Conservation (phyloP, 2,329 filamentous ascomycete species). For the Uncinocarpus reesii region DNA sequence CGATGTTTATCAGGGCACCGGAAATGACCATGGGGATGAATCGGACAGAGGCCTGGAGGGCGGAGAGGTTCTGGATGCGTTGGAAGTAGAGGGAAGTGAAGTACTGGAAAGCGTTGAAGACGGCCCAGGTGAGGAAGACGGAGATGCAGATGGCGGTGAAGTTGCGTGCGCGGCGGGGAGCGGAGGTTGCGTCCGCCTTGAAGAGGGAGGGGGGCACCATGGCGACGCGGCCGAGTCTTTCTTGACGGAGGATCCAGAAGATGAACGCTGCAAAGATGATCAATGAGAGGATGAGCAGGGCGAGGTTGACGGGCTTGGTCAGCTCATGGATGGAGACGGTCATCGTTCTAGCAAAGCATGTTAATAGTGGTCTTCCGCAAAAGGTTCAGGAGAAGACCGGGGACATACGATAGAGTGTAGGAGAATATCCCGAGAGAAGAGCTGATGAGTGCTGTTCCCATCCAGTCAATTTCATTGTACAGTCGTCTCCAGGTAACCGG, state of each 20-base stretch:
- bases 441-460: constrained; percentile 40
- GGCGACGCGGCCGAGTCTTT: constrained; percentile 37
- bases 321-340: constrained; percentile 46
- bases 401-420: constrained; percentile 42
- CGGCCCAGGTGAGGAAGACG: constrained; percentile 37
- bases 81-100: constrained; percentile 37
- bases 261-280: constrained; percentile 40
- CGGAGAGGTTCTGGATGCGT: constrained; percentile 39
- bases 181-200: constrained; percentile 42
- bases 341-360: constrained; percentile 13
- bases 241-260: constrained; percentile 43
- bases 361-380: not conserved
- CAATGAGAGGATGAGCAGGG: constrained; percentile 14
- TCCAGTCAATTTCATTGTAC: constrained; percentile 40
- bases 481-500: constrained; percentile 11
- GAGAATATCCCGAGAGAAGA: constrained; percentile 42
- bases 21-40: constrained; percentile 41
- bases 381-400: not conserved
- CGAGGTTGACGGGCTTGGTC: constrained; percentile 45
- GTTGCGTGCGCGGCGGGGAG: constrained; percentile 38
- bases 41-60: constrained; percentile 39
- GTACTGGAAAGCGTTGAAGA: constrained; percentile 26
- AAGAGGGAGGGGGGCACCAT: constrained; percentile 52
- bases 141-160: constrained; percentile 44
- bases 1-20: constrained; percentile 20